Evolutionary conservation across 805 yeast genomes (phyloP), one percentile per base, ranked within the genome.

Genomic region (Yamadazyma sp.): DNA sequence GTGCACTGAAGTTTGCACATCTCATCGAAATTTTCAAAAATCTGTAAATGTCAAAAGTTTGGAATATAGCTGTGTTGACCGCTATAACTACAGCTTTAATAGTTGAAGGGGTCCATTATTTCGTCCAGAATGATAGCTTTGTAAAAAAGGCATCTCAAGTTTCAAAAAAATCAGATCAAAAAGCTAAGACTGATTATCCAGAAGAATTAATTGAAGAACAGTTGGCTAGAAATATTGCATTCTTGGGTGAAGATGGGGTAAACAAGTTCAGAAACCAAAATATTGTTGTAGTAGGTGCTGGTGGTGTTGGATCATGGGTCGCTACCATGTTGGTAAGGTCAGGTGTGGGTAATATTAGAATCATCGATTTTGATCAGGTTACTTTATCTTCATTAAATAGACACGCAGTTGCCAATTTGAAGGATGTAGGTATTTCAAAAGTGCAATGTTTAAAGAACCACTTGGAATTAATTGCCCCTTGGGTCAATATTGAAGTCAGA

Each of bases 281-380:
- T 37, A 75, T 89, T 2, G 84, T 87, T 2, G 84, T 91, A 11
- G 80, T 78, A 20, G 98, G 99, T 20, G 93, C 91, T 12, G 99
- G 99, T 39, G 99, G 99, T 39, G 99, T 93, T 26, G 99, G 99
- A 2, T 89, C 97, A 0, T 89, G 96, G 91, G 95, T 82, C 16
- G 81, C 84, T 9, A 82, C 95, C 8, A 86, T 94, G 84, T 70
- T 93, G 38, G 83, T 85, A 2, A 78, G 99, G 50, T 85, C 95
- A 12, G 99, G 99, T 11, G 81, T 89, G 25, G 81, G 83, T 14
- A 74, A 76, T 40, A 57, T 93, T 35, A 74, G 88, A 47, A 72
- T 93, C 38, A 79, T 93, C 35, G 99, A 93, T 60, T 93, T 93
- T 55, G 99, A 93, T 59, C 99, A 93, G 64, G 97, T 93, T 18